Evolutionary conservation across 129 eudicot genomes (phyloP), one percentile per base, ranked within the genome.

Genomic region (Silybum marianum): DNA sequence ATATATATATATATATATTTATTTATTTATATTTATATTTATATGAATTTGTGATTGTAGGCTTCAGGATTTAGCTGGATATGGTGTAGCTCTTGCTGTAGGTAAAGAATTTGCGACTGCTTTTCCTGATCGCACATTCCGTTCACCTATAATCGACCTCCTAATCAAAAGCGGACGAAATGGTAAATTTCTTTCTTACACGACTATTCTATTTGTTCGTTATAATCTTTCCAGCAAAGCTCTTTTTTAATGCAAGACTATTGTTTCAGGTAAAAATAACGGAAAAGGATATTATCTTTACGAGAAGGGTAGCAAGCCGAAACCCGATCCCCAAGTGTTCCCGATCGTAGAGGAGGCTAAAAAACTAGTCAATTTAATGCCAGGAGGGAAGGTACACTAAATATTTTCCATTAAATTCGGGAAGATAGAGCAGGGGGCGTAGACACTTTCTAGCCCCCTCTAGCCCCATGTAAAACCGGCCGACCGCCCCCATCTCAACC

Each of bases 221-320:
- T 82, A 48, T 67, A 10, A 8, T 24, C 25, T 67, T 74, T 71
- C 38, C 72, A 7, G 22, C 4, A 58, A n/a, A 25, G 54, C 46
- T 85, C 54, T 69, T 28, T 26, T 73, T 77, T 73, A 28, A 72
- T 81, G 16, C 19, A 25, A n/a, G 51, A 75, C 26, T 69, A 4
- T 9, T 12, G 9, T 76, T 75, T 71, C 90, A 95, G 99, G 99
- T 76, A 95, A 95, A 79, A 91, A 70, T 82, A 95, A 95, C 24
- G 98, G 99, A 75, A 92, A 88, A 89, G 99, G 99, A 84, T 95
- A 88, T 84, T 95, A 91, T 72, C 70, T 88, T 14, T 93, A 95
- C 40, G 93, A 88, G 79, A 95, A 95, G 80, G 99, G 99, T 85
- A 89, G 93, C 90, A 90, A 95, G 85, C 99, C 99, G 73, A 92